Conservation (phyloP, 352 stramenopile genomes). For the Achlya hypogyna region DNA sequence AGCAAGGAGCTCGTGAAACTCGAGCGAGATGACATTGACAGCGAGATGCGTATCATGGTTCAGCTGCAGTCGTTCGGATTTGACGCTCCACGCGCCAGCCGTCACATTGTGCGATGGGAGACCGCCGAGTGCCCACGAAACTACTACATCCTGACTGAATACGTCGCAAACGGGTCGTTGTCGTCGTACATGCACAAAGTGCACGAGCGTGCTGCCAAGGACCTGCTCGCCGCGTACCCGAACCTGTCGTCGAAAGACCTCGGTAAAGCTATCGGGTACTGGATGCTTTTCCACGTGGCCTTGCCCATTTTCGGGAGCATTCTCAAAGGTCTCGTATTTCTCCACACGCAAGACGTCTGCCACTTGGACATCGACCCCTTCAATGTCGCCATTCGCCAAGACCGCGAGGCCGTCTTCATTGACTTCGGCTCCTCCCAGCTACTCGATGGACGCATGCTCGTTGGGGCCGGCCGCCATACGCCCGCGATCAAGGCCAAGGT, state of each 20-base stretch:
- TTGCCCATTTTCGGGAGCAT: constrained; percentile 61
- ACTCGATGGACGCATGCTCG: constrained; percentile 53
- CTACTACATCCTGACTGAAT: constrained; percentile 76
- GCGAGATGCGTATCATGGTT: constrained; percentile 69
- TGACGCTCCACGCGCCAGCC: constrained; percentile 54
- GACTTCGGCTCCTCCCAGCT: constrained; percentile 72
- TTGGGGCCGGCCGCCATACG: constrained; percentile 36
- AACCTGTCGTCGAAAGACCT: constrained; percentile 14
- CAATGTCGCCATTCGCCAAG: constrained; percentile 50
- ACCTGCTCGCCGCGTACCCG: constrained; percentile 33
- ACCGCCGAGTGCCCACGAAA: constrained; percentile 59
- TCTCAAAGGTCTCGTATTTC: constrained; percentile 58
- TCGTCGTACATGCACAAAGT: constrained; percentile 59
- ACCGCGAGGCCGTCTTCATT: constrained; percentile 27
- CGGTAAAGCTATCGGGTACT: constrained; percentile 34
- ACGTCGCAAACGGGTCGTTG: constrained; percentile 69
- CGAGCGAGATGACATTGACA: constrained; percentile 74
- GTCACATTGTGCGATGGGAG: constrained; percentile 74
- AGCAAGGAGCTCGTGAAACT: constrained; percentile 54
- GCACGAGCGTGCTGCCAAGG: constrained; percentile 31
- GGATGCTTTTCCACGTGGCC: constrained; percentile 65
- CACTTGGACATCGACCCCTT: constrained; percentile 81
- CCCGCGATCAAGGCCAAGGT: constrained; percentile 79
- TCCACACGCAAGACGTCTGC: constrained; percentile 67
- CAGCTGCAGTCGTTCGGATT: constrained; percentile 68